Evolutionary conservation across 2,329 filamentous ascomycete genomes (phyloP), one percentile per base, ranked within the genome.

Genomic region (Venturia asperata): DNA sequence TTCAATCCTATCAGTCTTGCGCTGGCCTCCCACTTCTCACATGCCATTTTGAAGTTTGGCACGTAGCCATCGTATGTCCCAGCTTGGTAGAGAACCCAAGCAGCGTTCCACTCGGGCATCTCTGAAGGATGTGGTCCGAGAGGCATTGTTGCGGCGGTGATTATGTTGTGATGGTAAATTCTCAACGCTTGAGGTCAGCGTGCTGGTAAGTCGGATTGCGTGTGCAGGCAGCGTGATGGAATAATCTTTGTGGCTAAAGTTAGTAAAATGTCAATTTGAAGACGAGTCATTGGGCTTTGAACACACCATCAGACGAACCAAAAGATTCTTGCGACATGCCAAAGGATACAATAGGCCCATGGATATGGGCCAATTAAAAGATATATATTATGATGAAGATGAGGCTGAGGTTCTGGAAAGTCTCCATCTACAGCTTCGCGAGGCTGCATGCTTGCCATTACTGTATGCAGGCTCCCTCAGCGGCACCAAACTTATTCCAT

Each of bases 71-170:
- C 30, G 24, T 58, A 37, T 21, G 5, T 58, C 7, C 52, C 52
- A 10, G 52, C 19, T 9, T n/a, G 52, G 30, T 37, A 39, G 15
- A 58, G 30, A 37, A 39, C 3, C 49, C 52, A 58, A 58, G 52
- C 52, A 7, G 52, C 52, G 13, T 58, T 37, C 52, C 52, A 56
- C 52, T 56, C 52, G 1, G 52, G 30, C 52, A 58, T 58, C 19
- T 58, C 52, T 7, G 52, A 58, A 37, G 52, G 52, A 9, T 58
- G 52, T 34, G 52, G 30, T 58, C 52, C 52, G 30, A 37, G 52
- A 10, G 52, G 27, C 52, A 58, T 37, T 58, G 30, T 37, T 58
- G 52, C 27, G 27, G 13, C 37, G 30, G 7, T 34, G 52, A 37
- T 47, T 7, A 41, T 41, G 39, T 3, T 41, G 3, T 41, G 9